Evolutionary conservation across 345 rosid genomes (phyloP), one percentile per base, ranked within the genome.

Genomic region (Eucalyptus leucophloia): DNA sequence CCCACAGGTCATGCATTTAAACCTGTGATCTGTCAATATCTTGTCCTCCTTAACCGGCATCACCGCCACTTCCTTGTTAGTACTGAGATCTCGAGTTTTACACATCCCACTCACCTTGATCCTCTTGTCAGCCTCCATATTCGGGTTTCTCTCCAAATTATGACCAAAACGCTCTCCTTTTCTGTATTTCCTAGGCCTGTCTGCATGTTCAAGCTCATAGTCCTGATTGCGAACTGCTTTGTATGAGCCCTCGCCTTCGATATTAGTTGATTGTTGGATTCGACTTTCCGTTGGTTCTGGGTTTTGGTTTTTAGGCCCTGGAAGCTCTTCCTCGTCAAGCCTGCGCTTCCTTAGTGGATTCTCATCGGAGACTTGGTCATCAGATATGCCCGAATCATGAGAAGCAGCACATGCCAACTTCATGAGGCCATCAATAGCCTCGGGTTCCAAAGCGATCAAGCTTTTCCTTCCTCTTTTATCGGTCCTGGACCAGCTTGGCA

Each of bases 401-500:
- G 88, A 67, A 28, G 86, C 88, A 44, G 58, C 69, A 37, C 37
- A 49, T 19, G 90, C 86, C 54, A 87, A 32, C 87, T 49, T 87
- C 86, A 89, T 87, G 87, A 89, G 88, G 77, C 89, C 77, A 83
- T 34, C 82, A 9, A 90, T 89, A 18, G 91, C 92, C 49, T 90
- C 90, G 9, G 90, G 77, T 18, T 88, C 86, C 53, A 30, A 53
- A 28, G 54, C 87, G 18, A 62, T 30, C 49, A 49, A 45, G 50
- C 89, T 56, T 30, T 81, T 86, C 10, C 86, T 53, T 51, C 90
- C 88, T 51, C 89, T 72, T 88, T 88, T 90, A 32, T 86, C 88
- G 12, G 90, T 89, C 82, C 44, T 86, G 72, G 89, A 80, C 91
- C 93, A 89, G 45, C 87, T 92, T 2, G 91, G 89, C 60, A 92